phyloP scores from a whole-genome alignment of 1,284 basidiomycete genomes.

The Ganoderma meredithae region DNA sequence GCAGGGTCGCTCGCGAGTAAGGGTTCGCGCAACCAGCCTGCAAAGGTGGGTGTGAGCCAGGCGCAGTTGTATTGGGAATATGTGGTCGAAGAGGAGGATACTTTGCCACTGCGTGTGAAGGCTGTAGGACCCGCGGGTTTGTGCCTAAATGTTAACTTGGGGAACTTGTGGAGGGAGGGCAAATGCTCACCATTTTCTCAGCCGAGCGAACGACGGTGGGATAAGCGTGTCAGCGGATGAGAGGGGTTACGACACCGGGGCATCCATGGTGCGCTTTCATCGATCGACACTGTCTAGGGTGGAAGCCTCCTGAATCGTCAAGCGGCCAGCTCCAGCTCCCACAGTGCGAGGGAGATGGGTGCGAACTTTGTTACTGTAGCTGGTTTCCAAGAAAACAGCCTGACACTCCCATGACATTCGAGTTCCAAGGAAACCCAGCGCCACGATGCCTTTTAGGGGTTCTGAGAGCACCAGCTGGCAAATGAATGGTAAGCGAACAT shows the following conservation, averaged over 20 bases:
- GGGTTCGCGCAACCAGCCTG: background rate
- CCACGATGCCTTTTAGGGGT: background rate
- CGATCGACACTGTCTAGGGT: constrained; percentile 26
- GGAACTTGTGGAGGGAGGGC: constrained; percentile 14
- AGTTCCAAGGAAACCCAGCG: constrained; percentile 1
- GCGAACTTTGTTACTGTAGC: constrained; percentile 4
- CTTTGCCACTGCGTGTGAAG: constrained; percentile 24
- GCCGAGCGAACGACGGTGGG: constrained; percentile 13
- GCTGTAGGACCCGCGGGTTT: constrained; percentile 15
- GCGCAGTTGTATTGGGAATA: constrained; percentile 5
- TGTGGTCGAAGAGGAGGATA: constrained; percentile 11
- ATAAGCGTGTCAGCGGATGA: constrained; percentile 12
- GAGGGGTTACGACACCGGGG: constrained; percentile 13
- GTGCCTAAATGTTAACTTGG: constrained; percentile 32
- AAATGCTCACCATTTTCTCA: constrained; percentile 12
- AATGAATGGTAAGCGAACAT: background rate
- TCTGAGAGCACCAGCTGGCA: constrained; percentile 1
- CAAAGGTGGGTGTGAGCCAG: background rate
- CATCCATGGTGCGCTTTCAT: constrained; percentile 11
- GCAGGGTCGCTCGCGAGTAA: background rate
- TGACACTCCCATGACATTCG: background rate
- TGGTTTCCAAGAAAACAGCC: background rate
- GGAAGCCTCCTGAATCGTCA: constrained; percentile 21
- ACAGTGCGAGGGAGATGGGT: constrained; percentile 11
- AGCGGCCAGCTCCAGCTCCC: constrained; percentile 13